phyloP scores from a whole-genome alignment of 768 basidiomycete genomes.

The Multifurca ochricompacta region DNA sequence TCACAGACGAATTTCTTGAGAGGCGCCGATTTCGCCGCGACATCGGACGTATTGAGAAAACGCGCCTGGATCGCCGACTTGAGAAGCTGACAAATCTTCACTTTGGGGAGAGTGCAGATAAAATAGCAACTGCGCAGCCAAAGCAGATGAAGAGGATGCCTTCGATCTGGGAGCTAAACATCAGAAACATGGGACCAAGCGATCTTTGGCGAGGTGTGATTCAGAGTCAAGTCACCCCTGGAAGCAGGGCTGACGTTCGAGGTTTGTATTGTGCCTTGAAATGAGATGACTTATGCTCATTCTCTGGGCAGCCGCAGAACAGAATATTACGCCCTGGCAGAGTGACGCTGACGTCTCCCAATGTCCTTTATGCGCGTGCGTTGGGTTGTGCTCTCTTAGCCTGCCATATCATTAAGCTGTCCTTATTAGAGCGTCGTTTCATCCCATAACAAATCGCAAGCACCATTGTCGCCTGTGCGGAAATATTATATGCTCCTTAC shows the following conservation, averaged over 20 bases:
- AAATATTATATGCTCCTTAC: conserved; percentile 82
- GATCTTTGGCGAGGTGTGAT: conserved; percentile 65
- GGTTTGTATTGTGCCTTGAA: conserved; percentile 35
- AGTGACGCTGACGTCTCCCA: conserved; percentile 66
- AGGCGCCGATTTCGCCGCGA: conserved; percentile 34
- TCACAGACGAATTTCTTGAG: conserved; percentile 76
- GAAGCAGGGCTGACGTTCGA: conserved; percentile 56
- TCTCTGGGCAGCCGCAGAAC: conserved; percentile 58
- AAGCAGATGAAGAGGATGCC: conserved; percentile 41
- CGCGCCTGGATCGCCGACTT: conserved; percentile 76
- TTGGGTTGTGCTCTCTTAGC: conserved; percentile 33
- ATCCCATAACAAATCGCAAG: conserved; percentile 85
- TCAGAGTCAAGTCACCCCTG: conserved; percentile 35
- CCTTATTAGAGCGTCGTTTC: conserved; percentile 57
- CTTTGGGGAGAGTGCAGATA: conserved; percentile 36
- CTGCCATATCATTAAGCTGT: background rate
- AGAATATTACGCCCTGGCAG: conserved; percentile 92
- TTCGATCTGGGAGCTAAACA: conserved; percentile 67
- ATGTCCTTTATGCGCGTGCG: conserved; percentile 82
- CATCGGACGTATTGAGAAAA: conserved; percentile 62
- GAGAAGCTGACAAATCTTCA: conserved; percentile 80
- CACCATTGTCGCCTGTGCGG: conserved; percentile 96
- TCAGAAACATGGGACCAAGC: conserved; percentile 52
- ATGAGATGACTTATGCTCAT: background rate
- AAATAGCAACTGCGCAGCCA: conserved; percentile 13